These are phyloP conservation scores for Scheffersomyces stipitis DNA, from an alignment of 805 yeast species.

Conservation along the genomic window DNA sequence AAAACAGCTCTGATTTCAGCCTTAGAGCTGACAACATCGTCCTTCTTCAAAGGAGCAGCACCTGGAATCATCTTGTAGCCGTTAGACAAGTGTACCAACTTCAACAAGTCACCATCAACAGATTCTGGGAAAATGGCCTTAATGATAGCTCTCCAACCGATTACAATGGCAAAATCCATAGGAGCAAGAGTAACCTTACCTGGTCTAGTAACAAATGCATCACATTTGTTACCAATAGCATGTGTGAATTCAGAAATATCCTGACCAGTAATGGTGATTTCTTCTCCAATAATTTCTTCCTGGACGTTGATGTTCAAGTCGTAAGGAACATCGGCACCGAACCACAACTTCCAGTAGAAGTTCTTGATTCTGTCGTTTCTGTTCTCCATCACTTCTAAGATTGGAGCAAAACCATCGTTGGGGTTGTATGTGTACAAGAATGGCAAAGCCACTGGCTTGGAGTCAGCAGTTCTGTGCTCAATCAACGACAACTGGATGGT, in stretches of 20 bases:
- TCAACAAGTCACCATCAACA: constrained; percentile 94
- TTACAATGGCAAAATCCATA: constrained; percentile 98
- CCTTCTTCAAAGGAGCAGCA: constrained; percentile 84
- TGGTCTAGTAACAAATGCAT: constrained; percentile 87
- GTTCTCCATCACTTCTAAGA: constrained; percentile 82
- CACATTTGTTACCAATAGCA: constrained; percentile 96
- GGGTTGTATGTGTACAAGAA: constrained; percentile 80
- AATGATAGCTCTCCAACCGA: constrained; percentile 98
- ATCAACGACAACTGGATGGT: constrained; percentile 71
- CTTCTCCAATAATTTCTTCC: constrained; percentile 67
- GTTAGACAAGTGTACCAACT: constrained; percentile 91
- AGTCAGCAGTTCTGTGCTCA: constrained; percentile 85
- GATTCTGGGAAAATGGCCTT: constrained; percentile 96
- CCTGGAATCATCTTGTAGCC: constrained; percentile 93
- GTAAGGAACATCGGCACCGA: constrained; percentile 59
- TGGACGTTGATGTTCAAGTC: constrained; percentile 73
- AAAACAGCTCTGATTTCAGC: constrained; percentile 88
- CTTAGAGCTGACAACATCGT: constrained; percentile 76
- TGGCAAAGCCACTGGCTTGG: constrained; percentile 69
- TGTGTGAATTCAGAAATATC: constrained; percentile 91
- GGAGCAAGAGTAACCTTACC: constrained; percentile 89
- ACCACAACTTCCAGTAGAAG: constrained; percentile 98
- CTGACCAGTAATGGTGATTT: constrained; percentile 65
- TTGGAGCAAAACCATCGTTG: constrained; percentile 92
- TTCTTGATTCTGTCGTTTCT: constrained; percentile 92